Percentiles rank a stretch among this genome's conserved stretches.
Conservation (phyloP, 192 early-diverging fungal genomes). For the Gigaspora rosea region DNA sequence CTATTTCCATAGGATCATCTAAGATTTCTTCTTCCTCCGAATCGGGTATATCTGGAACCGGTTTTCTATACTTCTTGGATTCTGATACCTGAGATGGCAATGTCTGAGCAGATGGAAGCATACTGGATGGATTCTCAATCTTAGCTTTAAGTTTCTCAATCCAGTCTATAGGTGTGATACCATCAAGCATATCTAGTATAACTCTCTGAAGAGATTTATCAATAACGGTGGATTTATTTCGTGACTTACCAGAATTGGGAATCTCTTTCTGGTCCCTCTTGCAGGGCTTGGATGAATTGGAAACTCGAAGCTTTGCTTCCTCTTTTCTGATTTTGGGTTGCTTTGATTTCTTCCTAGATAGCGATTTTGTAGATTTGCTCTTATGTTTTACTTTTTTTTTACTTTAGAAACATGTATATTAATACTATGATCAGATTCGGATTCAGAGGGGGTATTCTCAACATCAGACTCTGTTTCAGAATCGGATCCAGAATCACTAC, state of each 20-base stretch:
- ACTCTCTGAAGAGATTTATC: background rate
- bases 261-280: slow-evolving; percentile 1
- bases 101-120: too few species aligned
- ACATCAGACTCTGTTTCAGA: background rate
- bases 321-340: too few species aligned
- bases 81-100: too few species aligned
- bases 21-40: too few species aligned
- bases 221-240: slow-evolving; percentile 14
- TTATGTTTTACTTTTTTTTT: slow-evolving; percentile 18
- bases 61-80: too few species aligned
- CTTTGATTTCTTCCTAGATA: too few species aligned
- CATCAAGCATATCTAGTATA: slow-evolving; percentile 20
- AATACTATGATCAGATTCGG: slow-evolving; percentile 8
- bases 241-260: slow-evolving; percentile 2
- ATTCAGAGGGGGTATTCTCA: background rate
- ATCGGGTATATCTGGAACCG: too few species aligned
- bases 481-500: slow-evolving; percentile 16
- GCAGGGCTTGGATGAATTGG: background rate
- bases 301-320: too few species aligned
- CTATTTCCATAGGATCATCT: too few species aligned
- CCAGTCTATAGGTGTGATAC: background rate
- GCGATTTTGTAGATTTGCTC: too few species aligned
- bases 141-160: slow-evolving; percentile 6
- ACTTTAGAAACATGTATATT: background rate
- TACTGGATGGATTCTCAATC: background rate